phyloP scores from a whole-genome alignment of 495 filamentous ascomycete species.

The Neurospora tetrasperma region DNA sequence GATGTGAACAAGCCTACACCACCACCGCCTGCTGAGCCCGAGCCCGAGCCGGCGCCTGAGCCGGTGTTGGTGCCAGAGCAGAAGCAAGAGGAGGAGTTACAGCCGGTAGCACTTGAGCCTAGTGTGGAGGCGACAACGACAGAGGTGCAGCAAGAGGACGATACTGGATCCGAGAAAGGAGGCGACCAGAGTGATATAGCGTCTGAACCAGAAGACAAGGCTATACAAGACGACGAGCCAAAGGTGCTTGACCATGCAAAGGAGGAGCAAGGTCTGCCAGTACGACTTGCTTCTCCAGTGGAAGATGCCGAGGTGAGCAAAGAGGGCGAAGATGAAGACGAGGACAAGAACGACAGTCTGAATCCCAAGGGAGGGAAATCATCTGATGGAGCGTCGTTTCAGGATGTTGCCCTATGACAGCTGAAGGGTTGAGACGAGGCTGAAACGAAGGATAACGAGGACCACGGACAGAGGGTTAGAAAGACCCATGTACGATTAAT shows the following conservation, averaged over 20 bases:
- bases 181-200: slow-evolving; percentile 14
- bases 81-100: not conserved
- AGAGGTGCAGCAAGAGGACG: slow-evolving; percentile 16
- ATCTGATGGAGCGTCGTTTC: slow-evolving; percentile 38
- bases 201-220: slow-evolving; percentile 23
- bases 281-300: slow-evolving; percentile 26
- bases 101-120: slow-evolving; percentile 6
- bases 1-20: not conserved
- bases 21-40: slow-evolving; percentile 6
- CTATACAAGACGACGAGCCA: slow-evolving; percentile 38
- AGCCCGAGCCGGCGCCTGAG: slow-evolving; percentile 5
- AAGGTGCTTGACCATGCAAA: slow-evolving; percentile 45
- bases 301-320: slow-evolving; percentile 24
- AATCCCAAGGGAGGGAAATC: slow-evolving; percentile 29
- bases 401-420: slow-evolving; percentile 42
- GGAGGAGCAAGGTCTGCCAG: slow-evolving; percentile 38
- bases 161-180: slow-evolving; percentile 16
- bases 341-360: slow-evolving; percentile 21
- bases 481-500: not conserved
- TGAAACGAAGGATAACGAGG: not conserved
- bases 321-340: slow-evolving; percentile 26
- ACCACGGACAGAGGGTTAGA: not conserved
- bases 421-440: not conserved
- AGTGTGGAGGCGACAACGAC: slow-evolving; percentile 16
- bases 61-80: not conserved